A percentile compares a stretch with the other conserved stretches of the same genome.
Evolutionary conservation across 495 filamentous ascomycete species (phyloP).

Genomic region (Peziza echinospora): DNA sequence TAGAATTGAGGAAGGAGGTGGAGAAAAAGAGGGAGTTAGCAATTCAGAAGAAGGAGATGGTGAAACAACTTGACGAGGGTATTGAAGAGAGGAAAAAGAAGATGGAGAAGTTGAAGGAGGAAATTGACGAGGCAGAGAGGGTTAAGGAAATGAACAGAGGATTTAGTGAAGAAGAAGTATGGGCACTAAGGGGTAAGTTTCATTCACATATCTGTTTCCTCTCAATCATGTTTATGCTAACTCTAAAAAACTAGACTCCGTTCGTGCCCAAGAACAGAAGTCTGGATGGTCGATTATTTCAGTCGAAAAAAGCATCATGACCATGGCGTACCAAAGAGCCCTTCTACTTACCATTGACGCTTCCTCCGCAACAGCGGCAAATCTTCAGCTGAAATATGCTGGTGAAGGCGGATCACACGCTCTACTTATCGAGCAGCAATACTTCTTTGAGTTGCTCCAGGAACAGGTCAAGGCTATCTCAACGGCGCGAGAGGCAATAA

Average conservation of each 20-base stretch:
- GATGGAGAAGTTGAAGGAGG: conserved; percentile 36
- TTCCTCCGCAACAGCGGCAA: conserved; percentile 31
- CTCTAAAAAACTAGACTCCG: conserved; percentile 13
- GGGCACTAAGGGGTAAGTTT: conserved; percentile 33
- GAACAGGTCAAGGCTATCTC: conserved; percentile 27
- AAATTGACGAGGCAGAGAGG: conserved; percentile 63
- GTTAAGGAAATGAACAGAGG: conserved; percentile 71
- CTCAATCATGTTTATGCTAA: no score
- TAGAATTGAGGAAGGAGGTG: conserved; percentile 41
- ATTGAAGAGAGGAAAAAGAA: conserved; percentile 38
- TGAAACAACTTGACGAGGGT: conserved; percentile 41
- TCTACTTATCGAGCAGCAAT: conserved; percentile 26
- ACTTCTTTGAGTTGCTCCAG: conserved; percentile 42
- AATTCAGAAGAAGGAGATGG: conserved; percentile 38
- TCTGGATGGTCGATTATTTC: conserved; percentile 61
- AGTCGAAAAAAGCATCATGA: conserved; percentile 37
- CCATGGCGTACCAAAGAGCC: conserved; percentile 57
- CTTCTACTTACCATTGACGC: conserved; percentile 25
- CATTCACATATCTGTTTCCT: no score
- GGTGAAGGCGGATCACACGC: conserved; percentile 26
- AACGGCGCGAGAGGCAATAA: background rate
- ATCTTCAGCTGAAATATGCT: conserved; percentile 28
- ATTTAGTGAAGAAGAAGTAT: conserved; percentile 69
- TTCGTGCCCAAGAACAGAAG: conserved; percentile 41
- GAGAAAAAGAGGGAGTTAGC: conserved; percentile 42